phyloP scores from a whole-genome alignment of 2,329 filamentous ascomycete species.

The Aspergillus clavatus region DNA sequence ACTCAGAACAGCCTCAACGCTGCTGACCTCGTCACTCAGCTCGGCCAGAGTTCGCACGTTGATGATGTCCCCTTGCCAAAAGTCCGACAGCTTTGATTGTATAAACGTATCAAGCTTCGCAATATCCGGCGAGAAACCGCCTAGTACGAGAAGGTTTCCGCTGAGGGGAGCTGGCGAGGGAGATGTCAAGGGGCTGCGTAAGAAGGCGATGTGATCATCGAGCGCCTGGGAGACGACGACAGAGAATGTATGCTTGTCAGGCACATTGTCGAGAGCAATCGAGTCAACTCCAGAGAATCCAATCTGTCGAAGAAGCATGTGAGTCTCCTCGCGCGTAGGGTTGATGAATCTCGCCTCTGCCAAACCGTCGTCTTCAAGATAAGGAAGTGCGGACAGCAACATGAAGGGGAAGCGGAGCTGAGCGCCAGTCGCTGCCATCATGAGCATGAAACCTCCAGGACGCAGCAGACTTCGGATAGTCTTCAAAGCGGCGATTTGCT shows the following conservation, averaged over 20 bases:
- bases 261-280: constrained; percentile 4
- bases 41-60: constrained; percentile 3
- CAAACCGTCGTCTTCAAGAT: background rate
- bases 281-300: constrained; percentile 10
- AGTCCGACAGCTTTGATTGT: constrained; percentile 5
- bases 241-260: constrained; percentile 9
- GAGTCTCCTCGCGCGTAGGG: constrained; percentile 2
- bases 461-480: constrained; percentile 2
- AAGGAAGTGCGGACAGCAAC: constrained; percentile 2
- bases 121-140: constrained; percentile 3
- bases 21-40: background rate
- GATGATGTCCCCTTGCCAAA: constrained; percentile 39
- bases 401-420: constrained; percentile 6
- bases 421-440: constrained; percentile 5
- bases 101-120: constrained; percentile 1
- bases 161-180: constrained; percentile 1
- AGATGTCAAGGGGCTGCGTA: constrained; percentile 3
- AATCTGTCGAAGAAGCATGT: constrained; percentile 5
- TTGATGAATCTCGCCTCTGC: constrained; percentile 1
- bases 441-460: constrained; percentile 5
- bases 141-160: constrained; percentile 3
- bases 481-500: constrained; percentile 1
- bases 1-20: constrained; percentile 3
- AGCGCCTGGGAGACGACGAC: constrained; percentile 7
- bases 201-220: constrained; percentile 3